Percentiles rank a stretch among this genome's conserved stretches.
phyloP scores from a whole-genome alignment of 2,329 filamentous ascomycete species.

The Diplodia sapinea region DNA sequence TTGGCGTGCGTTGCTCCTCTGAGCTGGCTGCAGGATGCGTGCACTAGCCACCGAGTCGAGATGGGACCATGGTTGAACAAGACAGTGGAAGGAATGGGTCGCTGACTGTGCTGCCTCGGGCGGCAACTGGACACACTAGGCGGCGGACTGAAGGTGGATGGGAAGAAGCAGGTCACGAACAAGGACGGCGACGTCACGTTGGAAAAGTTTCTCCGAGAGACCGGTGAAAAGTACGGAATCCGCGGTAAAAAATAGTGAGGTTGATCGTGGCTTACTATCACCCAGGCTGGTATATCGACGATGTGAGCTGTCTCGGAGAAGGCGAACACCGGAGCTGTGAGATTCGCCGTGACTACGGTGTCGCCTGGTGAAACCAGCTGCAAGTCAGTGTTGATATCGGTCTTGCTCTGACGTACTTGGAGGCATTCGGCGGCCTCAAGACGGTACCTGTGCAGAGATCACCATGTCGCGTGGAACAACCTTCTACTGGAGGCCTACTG shows the following conservation, averaged over 20 bases:
- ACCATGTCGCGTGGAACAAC: neutral
- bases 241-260: neutral
- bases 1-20: neutral
- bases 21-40: neutral
- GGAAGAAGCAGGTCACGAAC: constrained; percentile 7
- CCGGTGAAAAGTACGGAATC: constrained; percentile 1
- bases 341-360: constrained; percentile 14
- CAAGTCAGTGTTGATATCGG: constrained; percentile 25
- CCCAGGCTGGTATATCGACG: constrained; percentile 4
- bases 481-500: neutral
- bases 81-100: neutral
- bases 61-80: neutral
- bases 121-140: neutral
- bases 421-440: constrained; percentile 16
- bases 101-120: neutral
- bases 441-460: constrained; percentile 25
- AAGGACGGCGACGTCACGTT: constrained; percentile 11
- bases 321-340: constrained; percentile 10
- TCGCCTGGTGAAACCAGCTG: constrained; percentile 26
- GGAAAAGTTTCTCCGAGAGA: constrained; percentile 8
- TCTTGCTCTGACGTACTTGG: constrained; percentile 14
- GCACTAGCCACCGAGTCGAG: neutral
- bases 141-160: neutral
- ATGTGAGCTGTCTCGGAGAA: constrained; percentile 17
- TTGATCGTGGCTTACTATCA: constrained; percentile 2